Conservation (phyloP, 2,329 filamentous ascomycete species). For the Tolypocladium ovalisporum region DNA sequence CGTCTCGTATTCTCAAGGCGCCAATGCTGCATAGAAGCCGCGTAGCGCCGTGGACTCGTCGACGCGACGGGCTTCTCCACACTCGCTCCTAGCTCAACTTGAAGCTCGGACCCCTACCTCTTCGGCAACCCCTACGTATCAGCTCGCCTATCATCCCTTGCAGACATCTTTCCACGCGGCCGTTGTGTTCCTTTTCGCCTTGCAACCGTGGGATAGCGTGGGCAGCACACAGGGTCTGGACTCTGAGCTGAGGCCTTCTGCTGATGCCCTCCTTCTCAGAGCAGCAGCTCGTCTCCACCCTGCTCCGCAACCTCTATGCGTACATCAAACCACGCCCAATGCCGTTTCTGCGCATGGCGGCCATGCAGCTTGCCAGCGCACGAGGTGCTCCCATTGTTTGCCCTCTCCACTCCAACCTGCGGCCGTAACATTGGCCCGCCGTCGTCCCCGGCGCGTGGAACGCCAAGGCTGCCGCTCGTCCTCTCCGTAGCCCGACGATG, state of each 20-base stretch:
- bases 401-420: not conserved
- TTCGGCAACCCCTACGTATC: not conserved
- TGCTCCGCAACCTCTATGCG: not conserved
- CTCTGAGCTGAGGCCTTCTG: not conserved
- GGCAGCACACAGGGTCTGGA: not conserved
- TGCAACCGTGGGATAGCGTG: not conserved
- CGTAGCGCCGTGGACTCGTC: not conserved
- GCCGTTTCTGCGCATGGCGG: not conserved
- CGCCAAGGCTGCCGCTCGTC: not conserved
- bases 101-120: not conserved
- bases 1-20: not conserved
- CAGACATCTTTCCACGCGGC: not conserved
- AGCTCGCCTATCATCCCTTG: not conserved
- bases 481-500: not conserved
- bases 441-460: not conserved
- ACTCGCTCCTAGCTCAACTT: not conserved
- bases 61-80: not conserved
- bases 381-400: not conserved
- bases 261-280: not conserved
- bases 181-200: not conserved
- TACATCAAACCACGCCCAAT: slow-evolving; percentile 1
- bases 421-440: not conserved
- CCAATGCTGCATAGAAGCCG: not conserved
- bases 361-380: not conserved
- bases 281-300: not conserved